Evolutionary conservation across 805 yeast species (phyloP).

Genomic region (Wickerhamomyces alni): DNA sequence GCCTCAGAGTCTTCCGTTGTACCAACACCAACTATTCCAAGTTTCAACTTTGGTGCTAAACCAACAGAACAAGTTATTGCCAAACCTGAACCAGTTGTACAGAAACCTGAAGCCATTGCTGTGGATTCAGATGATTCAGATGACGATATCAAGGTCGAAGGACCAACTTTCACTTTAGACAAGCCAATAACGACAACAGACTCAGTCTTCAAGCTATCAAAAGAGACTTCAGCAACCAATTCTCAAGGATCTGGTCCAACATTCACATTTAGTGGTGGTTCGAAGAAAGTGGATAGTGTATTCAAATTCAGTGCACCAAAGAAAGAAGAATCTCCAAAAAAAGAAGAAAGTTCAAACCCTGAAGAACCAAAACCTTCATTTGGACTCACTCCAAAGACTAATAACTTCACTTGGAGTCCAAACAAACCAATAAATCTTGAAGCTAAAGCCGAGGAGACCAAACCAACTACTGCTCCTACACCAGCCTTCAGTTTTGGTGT

Average conservation of each 20-base stretch:
- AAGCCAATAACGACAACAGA: slow-evolving; percentile 42
- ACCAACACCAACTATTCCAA: slow-evolving; percentile 2
- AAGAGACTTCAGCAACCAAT: slow-evolving; percentile 16
- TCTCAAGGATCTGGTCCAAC: slow-evolving; percentile 33
- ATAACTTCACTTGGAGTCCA: slow-evolving; percentile 21
- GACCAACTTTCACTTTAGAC: slow-evolving; percentile 56
- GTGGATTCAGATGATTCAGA: slow-evolving; percentile 39
- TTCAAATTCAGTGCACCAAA: slow-evolving; percentile 25
- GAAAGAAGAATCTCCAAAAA: background rate
- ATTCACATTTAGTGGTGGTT: slow-evolving; percentile 29
- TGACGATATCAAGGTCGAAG: slow-evolving; percentile 62
- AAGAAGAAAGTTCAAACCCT: no score
- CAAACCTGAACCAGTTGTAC: background rate
- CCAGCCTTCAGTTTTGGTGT: slow-evolving; percentile 25
- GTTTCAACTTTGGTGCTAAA: slow-evolving; percentile 21
- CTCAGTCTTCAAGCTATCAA: slow-evolving; percentile 43
- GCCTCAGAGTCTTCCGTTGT: background rate
- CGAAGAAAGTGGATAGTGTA: slow-evolving; percentile 25
- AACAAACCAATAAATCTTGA: slow-evolving; percentile 14
- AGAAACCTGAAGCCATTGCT: slow-evolving; percentile 5
- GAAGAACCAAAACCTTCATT: slow-evolving; percentile 1
- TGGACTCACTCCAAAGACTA: no score
- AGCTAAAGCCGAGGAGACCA: background rate
- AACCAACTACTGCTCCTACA: slow-evolving; percentile 6
- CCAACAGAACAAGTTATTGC: background rate